Conservation (phyloP, 2,329 filamentous ascomycete genomes). For the Fusarium armeniacum region DNA sequence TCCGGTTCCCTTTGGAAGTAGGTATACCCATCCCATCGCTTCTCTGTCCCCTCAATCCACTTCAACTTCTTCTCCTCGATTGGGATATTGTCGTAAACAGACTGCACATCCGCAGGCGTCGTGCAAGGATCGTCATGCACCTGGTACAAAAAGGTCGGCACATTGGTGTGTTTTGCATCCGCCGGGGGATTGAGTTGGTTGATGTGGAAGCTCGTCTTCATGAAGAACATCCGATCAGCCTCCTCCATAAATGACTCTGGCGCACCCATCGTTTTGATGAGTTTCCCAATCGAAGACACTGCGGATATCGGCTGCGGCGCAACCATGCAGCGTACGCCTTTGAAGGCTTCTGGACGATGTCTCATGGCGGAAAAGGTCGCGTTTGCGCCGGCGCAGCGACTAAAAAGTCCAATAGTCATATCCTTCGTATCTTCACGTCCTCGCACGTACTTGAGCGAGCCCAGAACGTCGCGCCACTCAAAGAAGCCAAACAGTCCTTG, state of each 20-base stretch:
- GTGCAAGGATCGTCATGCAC: slow-evolving; percentile 28
- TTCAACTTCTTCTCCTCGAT: slow-evolving; percentile 29
- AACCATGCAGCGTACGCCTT: slow-evolving; percentile 29
- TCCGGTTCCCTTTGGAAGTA: slow-evolving; percentile 34
- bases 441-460: slow-evolving; percentile 30
- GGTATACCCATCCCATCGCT: slow-evolving; percentile 34
- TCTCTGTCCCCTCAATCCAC: slow-evolving; percentile 31
- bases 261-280: slow-evolving; percentile 23
- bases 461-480: slow-evolving; percentile 37
- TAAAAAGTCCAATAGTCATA: slow-evolving; percentile 35
- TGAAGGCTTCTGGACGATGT: slow-evolving; percentile 24
- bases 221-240: slow-evolving; percentile 26
- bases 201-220: slow-evolving; percentile 37
- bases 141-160: slow-evolving; percentile 38
- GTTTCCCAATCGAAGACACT: background rate
- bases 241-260: slow-evolving; percentile 31
- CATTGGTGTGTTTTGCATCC: slow-evolving; percentile 29
- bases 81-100: slow-evolving; percentile 35
- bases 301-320: slow-evolving; percentile 30
- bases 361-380: slow-evolving; percentile 25
- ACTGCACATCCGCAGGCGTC: slow-evolving; percentile 30
- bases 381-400: slow-evolving; percentile 33
- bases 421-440: background rate
- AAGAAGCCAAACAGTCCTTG: slow-evolving; percentile 38
- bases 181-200: slow-evolving; percentile 7